Evolutionary conservation across 108 stramenopile species (phyloP).

Genomic region (Halocafeteria seosinensis): DNA sequence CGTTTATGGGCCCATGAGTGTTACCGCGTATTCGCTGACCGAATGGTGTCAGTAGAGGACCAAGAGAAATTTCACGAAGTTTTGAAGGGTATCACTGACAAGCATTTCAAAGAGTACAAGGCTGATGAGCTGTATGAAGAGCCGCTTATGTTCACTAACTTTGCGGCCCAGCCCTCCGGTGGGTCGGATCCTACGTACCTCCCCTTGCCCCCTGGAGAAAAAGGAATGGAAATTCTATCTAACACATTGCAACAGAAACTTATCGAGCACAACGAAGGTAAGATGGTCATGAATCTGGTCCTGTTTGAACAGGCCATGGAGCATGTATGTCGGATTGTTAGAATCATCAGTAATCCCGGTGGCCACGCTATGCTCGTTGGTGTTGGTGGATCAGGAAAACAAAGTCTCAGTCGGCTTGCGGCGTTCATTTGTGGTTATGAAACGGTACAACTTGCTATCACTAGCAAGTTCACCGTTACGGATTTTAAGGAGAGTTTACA

Average conservation of each 20-base stretch:
- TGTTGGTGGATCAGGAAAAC: slow-evolving; percentile 68
- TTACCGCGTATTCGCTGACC: slow-evolving; percentile 55
- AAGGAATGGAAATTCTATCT: slow-evolving; percentile 33
- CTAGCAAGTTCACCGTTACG: slow-evolving; percentile 49
- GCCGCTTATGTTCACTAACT: slow-evolving; percentile 54
- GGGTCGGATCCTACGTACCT: slow-evolving; percentile 36
- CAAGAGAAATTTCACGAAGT: slow-evolving; percentile 30
- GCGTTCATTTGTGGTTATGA: slow-evolving; percentile 64
- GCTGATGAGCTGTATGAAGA: slow-evolving; percentile 8
- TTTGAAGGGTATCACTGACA: slow-evolving; percentile 1
- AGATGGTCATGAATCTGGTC: slow-evolving; percentile 69
- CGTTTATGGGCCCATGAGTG: slow-evolving; percentile 62
- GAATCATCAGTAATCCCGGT: slow-evolving; percentile 60
- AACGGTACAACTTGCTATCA: slow-evolving; percentile 52
- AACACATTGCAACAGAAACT: slow-evolving; percentile 44
- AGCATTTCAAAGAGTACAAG: slow-evolving; percentile 16
- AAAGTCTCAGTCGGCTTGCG: slow-evolving; percentile 56
- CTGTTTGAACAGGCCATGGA: slow-evolving; percentile 65
- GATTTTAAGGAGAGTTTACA: slow-evolving; percentile 61
- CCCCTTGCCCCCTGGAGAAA: slow-evolving; percentile 23
- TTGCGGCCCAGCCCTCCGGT: slow-evolving; percentile 33
- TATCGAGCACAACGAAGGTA: slow-evolving; percentile 62
- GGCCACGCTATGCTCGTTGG: slow-evolving; percentile 74
- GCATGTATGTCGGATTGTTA: slow-evolving; percentile 57
- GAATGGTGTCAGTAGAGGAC: slow-evolving; percentile 48